Base-by-base conservation (phyloP, 768 basidiomycete species). In the Boletus sp. region DNA sequence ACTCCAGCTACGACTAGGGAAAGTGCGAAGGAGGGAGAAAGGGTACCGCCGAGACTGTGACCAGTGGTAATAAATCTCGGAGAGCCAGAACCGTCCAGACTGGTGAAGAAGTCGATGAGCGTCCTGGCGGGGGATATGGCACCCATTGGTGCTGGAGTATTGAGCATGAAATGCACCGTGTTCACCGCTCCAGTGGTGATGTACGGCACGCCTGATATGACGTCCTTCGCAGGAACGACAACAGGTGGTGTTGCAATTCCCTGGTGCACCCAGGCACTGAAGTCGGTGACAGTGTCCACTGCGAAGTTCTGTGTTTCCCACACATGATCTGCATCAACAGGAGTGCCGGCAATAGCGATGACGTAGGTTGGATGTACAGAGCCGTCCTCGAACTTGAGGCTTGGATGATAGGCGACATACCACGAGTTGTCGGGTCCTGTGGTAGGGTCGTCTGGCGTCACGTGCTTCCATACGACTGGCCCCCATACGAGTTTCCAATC, bases 291-390 rank as follows among this genome's bases (percentile, higher is more conserved):
- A 5, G 47, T 9, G 29, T 50, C 11, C 9, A 66, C 53, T 5
- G 15, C 47, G 4, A 62, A 32, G 42, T 59, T 50, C 30, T 66
- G 30, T 5, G 54, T 2, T 10, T 18, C 1, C 52, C 55, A 50
- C 7, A 17, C 60, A 3, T 57, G 47, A 10, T 3, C 1, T 8
- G 60, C 37, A 3, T 6, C 11, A 6, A 1, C 0, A 2, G 57
- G 52, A 32, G 64, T 65, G 10, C 60, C 55, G 2, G 64, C 50
- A n/a, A 63, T n/a, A 41, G 56, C 54, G 9, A 63, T 51, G 24
- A 58, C 58, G 36, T 63, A 56, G 44, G 61, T 40, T 2, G 54
- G 50, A 5, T 40, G 46, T 3, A 47, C 24, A 12, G 47, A 55
- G 4, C 61, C 54, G 14, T 67, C 62, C 17, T 67, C 61, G 7